phyloP scores from a whole-genome alignment of 768 basidiomycete species.

The Filobasidium wieringae region DNA sequence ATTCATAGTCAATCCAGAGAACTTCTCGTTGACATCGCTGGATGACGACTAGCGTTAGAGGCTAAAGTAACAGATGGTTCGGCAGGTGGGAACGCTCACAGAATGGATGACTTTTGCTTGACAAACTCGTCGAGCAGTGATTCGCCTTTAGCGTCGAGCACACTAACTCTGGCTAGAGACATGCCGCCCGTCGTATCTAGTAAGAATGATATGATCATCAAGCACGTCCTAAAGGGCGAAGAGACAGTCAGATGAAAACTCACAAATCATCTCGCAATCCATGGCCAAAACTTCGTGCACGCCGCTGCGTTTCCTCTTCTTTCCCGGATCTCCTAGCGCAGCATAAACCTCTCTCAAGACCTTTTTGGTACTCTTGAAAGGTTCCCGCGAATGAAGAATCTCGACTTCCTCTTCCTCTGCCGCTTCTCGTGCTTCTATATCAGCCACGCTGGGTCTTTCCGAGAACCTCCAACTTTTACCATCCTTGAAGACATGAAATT shows the following conservation, averaged over 20 bases:
- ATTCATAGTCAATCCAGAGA: constrained; percentile 27
- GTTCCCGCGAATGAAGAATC: constrained; percentile 21
- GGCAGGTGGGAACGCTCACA: constrained; percentile 20
- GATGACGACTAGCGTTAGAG: neutral
- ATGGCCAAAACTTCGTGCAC: constrained; percentile 66
- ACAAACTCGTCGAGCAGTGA: constrained; percentile 59
- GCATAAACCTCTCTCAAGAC: constrained; percentile 11
- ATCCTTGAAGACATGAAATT: constrained; percentile 82
- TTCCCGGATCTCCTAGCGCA: neutral
- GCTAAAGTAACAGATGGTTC: neutral
- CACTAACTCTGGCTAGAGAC: constrained; percentile 78
- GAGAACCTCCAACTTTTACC: constrained; percentile 41
- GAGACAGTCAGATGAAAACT: constrained; percentile 3
- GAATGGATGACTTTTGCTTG: constrained; percentile 24
- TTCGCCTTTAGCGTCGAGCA: constrained; percentile 63
- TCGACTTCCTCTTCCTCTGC: constrained; percentile 28
- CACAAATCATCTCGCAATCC: constrained; percentile 84
- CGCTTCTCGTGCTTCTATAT: constrained; percentile 33
- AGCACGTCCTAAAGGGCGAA: no score
- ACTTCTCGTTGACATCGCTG: constrained; percentile 81
- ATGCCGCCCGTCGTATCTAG: constrained; percentile 74
- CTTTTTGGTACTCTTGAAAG: constrained; percentile 23
- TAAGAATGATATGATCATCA: no score
- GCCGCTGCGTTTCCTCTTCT: constrained; percentile 6
- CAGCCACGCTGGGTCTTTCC: constrained; percentile 7